Evolutionary conservation across 176 grass and related monocot species (phyloP).

Genomic region (Zea mays): Zm-B73-REFERENCE-NAM-5.0 NC_050102.1:178344001-178344500

Average conservation of each 20-base stretch:
- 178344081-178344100: neutral
- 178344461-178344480: constrained; percentile 94
- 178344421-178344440: constrained; percentile 65
- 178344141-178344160: neutral
- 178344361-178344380: constrained; percentile 1
- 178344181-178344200: too few species aligned
- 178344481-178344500: constrained; percentile 91
- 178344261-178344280: neutral
- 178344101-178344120: neutral
- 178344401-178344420: constrained; percentile 90
- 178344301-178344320: neutral
- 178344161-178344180: too few species aligned
- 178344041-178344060: neutral
- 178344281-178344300: neutral
- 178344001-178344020: neutral
- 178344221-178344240: neutral
- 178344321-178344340: neutral
- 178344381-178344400: constrained; percentile 69
- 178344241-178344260: neutral
- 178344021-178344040: neutral
- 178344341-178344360: neutral
- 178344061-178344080: neutral
- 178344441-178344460: constrained; percentile 71
- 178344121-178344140: neutral
- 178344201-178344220: neutral